Base-by-base conservation (phyloP, 1,139 yeast species). In the Geotrichum carabidarum region DNA sequence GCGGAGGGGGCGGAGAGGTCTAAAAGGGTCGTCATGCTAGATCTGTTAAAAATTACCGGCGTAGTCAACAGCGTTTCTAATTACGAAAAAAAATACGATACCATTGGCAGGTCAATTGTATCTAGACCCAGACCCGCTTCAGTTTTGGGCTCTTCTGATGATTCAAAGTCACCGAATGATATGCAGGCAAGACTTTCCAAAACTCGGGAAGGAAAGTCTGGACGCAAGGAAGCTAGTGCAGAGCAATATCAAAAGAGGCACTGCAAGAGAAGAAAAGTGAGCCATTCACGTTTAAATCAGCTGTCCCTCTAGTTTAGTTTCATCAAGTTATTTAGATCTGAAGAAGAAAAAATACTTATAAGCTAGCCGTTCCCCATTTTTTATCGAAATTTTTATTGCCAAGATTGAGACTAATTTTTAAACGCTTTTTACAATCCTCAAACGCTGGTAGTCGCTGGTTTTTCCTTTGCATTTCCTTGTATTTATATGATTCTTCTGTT, bases 41-140 rank as follows among this genome's bases (percentile, higher is more conserved):
- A 44, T 12, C 48, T 31, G 38, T 15, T 44, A 12, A 40, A 44
- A 22, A 27, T 36, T 22, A 35, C 31, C 12, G 42, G 15, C 18
- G 42, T 22, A 11, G 32, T 45, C 9, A 34, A 27, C 30, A 44
- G 18, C 15, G 36, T 18, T 17, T 45, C 49, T 14, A 42, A 45
- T 2, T 31, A 36, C 12, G 41, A 36, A 27, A 35, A 45, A n/a
- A 32, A 45, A 45, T 35, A 45, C 49, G 49, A 45, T 4, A 30
- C 17, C 2, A 8, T 2, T 2, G 12, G 35, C 34, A 5, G 27
- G n/a, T 2, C 30, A 8, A 8, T 18, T 4, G 12, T 22, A 18
- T 11, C 11, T 3, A 45, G 14, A 45, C 18, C 34, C 42, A 35
- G 49, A 32, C 14, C 42, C 17, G 22, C n/a, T n/a, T 45, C 49